These are phyloP conservation scores for Polysphondylium violaceum DNA, from an alignment of 78 protist genomes.

Conservation along the genomic window DNA sequence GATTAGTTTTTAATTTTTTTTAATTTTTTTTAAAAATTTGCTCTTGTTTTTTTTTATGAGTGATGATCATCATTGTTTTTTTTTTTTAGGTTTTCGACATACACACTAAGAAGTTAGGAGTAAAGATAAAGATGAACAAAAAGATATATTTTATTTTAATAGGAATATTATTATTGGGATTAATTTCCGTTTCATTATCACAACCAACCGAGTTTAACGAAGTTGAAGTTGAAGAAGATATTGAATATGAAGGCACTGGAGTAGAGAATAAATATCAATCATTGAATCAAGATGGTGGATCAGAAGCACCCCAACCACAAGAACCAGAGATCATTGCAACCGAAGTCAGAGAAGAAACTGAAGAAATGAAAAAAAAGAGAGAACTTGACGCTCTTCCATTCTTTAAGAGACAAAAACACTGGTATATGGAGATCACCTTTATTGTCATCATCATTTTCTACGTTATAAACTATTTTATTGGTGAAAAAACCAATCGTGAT, in stretches of 20 bases:
- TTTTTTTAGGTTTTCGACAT: no score
- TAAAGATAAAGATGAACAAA: slow-evolving; percentile 1
- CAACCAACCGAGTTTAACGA: not conserved
- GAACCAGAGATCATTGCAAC: not conserved
- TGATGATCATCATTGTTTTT: not conserved
- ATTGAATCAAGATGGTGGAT: slow-evolving; percentile 12
- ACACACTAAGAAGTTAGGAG: not conserved
- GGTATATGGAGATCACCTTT: slow-evolving; percentile 46
- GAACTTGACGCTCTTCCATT: not conserved
- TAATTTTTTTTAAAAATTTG: slow-evolving; percentile 7
- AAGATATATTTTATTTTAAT: not conserved
- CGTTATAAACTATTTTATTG: slow-evolving; percentile 34
- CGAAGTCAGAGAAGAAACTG: no score
- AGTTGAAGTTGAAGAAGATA: slow-evolving; percentile 1
- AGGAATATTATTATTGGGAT: not conserved
- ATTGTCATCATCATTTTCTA: slow-evolving; percentile 12
- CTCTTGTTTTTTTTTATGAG: not conserved
- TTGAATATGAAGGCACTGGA: slow-evolving; percentile 52
- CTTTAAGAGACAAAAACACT: slow-evolving; percentile 10
- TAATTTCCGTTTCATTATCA: slow-evolving; percentile 4
- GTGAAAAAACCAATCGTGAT: slow-evolving; percentile 32
- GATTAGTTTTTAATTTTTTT: slow-evolving; percentile 5
- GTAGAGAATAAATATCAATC: slow-evolving; percentile 23
- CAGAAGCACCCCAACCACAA: slow-evolving; percentile 11
- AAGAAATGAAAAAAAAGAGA: not conserved